Conservation (phyloP, 331 rosid species). For the Quercus phellos region DNA sequence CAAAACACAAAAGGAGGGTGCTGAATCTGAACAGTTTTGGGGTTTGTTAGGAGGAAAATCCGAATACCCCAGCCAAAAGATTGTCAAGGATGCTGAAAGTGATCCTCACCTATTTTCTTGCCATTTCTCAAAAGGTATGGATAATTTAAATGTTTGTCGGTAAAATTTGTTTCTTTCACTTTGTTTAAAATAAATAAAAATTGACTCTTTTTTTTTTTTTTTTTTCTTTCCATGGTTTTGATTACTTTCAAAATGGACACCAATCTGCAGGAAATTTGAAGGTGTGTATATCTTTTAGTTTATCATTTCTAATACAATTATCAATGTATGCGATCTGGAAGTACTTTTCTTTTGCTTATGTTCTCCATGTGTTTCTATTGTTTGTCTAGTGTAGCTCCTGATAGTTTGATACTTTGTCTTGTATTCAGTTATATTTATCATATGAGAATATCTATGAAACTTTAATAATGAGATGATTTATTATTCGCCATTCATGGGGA, state of each 20-base stretch:
- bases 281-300: slow-evolving; percentile 44
- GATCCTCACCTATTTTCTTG: slow-evolving; percentile 90
- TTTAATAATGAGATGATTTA: background rate
- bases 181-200: slow-evolving; percentile 10
- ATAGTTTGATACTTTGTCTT: background rate
- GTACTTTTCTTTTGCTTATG: background rate
- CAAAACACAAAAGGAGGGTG: slow-evolving; percentile 76
- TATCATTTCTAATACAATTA: slow-evolving; percentile 5
- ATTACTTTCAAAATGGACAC: slow-evolving; percentile 22
- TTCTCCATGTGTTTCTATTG: background rate
- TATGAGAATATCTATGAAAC: background rate
- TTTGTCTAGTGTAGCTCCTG: background rate
- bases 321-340: background rate
- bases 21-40: slow-evolving; percentile 93
- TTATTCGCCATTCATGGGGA: background rate
- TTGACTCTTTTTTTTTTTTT: slow-evolving; percentile 29
- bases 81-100: slow-evolving; percentile 56
- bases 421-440: background rate
- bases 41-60: slow-evolving; percentile 77
- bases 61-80: slow-evolving; percentile 79
- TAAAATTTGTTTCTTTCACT: slow-evolving; percentile 10
- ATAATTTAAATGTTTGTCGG: slow-evolving; percentile 15
- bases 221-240: slow-evolving; percentile 18
- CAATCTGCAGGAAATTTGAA: slow-evolving; percentile 65
- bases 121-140: slow-evolving; percentile 62